These are phyloP conservation scores for Colletotrichum tropicale DNA, from an alignment of 2,329 filamentous ascomycete species.

Conservation along the genomic window DNA sequence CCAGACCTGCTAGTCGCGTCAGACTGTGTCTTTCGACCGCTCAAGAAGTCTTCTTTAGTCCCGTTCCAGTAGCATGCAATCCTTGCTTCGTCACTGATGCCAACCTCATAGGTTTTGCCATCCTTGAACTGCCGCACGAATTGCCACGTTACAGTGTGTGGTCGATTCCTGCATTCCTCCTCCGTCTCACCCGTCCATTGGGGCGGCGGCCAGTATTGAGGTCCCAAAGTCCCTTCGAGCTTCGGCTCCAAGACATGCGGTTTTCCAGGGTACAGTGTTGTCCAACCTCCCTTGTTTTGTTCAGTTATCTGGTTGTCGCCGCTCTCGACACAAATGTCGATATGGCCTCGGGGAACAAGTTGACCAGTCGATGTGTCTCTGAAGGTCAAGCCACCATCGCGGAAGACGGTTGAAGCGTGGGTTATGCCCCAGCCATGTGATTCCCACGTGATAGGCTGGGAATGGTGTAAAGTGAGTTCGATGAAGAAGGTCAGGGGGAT, in stretches of 20 bases:
- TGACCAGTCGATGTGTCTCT: neutral
- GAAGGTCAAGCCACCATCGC: neutral
- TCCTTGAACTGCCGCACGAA: neutral
- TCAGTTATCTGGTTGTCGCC: neutral
- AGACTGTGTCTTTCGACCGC: neutral
- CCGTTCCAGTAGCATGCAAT: neutral
- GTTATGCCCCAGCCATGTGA: neutral
- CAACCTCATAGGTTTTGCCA: neutral
- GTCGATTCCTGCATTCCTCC: neutral
- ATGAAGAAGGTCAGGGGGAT: neutral
- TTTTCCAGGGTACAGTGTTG: neutral
- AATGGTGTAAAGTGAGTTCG: neutral
- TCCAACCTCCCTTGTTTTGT: fast-evolving
- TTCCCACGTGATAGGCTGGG: neutral
- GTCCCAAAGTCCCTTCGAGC: neutral
- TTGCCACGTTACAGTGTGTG: neutral
- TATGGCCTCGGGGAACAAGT: neutral
- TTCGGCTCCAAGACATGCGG: neutral
- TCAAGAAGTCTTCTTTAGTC: neutral
- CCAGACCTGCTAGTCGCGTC: neutral
- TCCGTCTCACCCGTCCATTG: neutral
- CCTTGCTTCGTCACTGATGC: neutral
- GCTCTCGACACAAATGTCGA: too few relatives aligned
- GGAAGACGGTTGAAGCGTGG: neutral
- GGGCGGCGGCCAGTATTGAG: neutral